Conservation (phyloP, 2,329 filamentous ascomycete species). For the Fusarium decemcellulare region DNA sequence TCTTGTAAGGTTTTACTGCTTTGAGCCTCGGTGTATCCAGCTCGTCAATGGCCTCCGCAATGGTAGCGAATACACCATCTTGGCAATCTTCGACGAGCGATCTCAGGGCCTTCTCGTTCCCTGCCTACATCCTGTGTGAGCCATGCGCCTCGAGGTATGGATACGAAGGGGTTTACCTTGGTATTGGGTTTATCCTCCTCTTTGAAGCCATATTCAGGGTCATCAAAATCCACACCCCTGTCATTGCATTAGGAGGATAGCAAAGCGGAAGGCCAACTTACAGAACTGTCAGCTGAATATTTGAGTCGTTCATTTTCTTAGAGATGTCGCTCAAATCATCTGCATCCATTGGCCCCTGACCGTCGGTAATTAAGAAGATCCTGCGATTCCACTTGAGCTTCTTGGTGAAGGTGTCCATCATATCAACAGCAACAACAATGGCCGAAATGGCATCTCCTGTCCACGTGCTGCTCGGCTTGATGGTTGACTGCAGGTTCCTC, state of each 20-base stretch:
- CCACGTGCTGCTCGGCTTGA: slow-evolving; percentile 78
- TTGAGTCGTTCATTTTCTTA: slow-evolving; percentile 79
- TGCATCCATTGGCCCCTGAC: slow-evolving; percentile 78
- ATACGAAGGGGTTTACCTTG: slow-evolving; percentile 70
- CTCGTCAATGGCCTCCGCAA: slow-evolving; percentile 87
- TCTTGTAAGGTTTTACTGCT: slow-evolving; percentile 79
- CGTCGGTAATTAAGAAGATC: slow-evolving; percentile 91
- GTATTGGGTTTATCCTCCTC: slow-evolving; percentile 84
- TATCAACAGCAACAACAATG: slow-evolving; percentile 86
- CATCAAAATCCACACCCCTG: slow-evolving; percentile 94
- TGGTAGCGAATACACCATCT: slow-evolving; percentile 83
- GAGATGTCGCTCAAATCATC: slow-evolving; percentile 80
- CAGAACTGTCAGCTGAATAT: slow-evolving; percentile 85
- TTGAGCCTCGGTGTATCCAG: slow-evolving; percentile 85
- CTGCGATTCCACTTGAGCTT: slow-evolving; percentile 85
- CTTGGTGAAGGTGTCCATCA: slow-evolving; percentile 86
- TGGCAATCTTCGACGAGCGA: slow-evolving; percentile 76
- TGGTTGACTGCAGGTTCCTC: slow-evolving; percentile 70
- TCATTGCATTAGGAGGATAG: slow-evolving; percentile 27
- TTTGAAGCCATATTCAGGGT: slow-evolving; percentile 89
- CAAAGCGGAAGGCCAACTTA: slow-evolving; percentile 61
- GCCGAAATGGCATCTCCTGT: slow-evolving; percentile 90
- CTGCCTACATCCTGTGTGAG: slow-evolving; percentile 49
- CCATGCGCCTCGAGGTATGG: not conserved
- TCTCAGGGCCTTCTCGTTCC: slow-evolving; percentile 80